Percentiles rank a stretch among this genome's conserved stretches.
Conservation (phyloP, 257 asterid genomes). For the Asclepias syriaca region DNA sequence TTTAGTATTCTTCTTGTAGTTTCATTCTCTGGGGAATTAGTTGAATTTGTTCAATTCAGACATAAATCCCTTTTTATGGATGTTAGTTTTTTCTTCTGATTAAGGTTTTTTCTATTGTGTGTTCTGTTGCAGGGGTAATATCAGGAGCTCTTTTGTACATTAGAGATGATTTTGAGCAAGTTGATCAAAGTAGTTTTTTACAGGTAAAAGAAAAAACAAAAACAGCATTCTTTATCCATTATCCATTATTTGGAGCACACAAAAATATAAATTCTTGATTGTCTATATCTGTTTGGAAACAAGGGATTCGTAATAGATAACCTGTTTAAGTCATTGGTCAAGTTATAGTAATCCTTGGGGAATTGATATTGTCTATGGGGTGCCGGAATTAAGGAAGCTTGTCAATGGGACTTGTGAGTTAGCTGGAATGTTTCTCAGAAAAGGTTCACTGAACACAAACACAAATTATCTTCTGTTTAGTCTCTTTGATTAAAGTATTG, state of each 20-base stretch:
- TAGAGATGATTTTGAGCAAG: conserved; percentile 79
- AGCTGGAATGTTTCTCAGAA: neutral
- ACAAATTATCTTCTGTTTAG: neutral
- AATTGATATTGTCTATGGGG: neutral
- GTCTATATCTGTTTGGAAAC: neutral
- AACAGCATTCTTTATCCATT: neutral
- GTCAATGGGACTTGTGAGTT: neutral
- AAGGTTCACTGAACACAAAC: neutral
- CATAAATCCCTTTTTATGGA: neutral
- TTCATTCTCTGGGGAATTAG: neutral
- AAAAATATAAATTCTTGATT: neutral
- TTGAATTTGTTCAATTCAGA: neutral
- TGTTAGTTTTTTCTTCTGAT: neutral
- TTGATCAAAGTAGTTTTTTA: conserved; percentile 70
- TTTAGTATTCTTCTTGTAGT: neutral
- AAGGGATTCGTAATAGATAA: neutral
- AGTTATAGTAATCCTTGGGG: neutral
- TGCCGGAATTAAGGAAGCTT: neutral
- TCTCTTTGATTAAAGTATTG: neutral
- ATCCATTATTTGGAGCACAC: neutral
- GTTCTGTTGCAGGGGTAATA: conserved; percentile 70
- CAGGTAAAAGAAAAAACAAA: conserved; percentile 40
- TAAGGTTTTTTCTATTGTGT: neutral
- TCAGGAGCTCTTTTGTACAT: conserved; percentile 97
- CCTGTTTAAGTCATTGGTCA: neutral